Conservation (phyloP, 2,329 filamentous ascomycete species). For the Diaporthe batatas region DNA sequence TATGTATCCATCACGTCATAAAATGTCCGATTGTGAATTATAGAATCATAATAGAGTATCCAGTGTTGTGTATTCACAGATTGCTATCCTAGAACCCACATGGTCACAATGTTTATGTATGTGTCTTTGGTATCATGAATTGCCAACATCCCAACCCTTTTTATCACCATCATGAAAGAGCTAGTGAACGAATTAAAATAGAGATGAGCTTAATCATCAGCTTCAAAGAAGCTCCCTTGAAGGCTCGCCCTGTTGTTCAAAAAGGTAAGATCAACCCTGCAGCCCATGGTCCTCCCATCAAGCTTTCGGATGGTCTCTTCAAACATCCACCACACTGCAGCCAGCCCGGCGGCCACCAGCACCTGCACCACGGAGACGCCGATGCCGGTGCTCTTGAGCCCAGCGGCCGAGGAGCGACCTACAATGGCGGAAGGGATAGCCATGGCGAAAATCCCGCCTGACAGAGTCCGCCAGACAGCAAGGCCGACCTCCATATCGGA, state of each 20-base stretch:
- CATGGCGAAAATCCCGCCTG: conserved; percentile 60
- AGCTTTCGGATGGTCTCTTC: conserved; percentile 57
- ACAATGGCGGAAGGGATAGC: conserved; percentile 55
- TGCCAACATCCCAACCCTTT: background rate
- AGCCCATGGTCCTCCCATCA: conserved; percentile 62
- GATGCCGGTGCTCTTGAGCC: conserved; percentile 55
- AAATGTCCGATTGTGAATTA: too few species aligned
- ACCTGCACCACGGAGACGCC: conserved; percentile 59
- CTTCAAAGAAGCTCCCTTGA: conserved; percentile 61
- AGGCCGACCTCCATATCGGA: conserved; percentile 63
- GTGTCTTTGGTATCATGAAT: conserved; percentile 5
- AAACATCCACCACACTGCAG: conserved; percentile 56
- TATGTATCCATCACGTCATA: background rate
- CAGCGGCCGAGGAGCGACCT: conserved; percentile 48
- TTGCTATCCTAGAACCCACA: background rate
- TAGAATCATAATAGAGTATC: conserved; percentile 10
- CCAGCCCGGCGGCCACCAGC: conserved; percentile 52
- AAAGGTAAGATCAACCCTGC: conserved; percentile 58
- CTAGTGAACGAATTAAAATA: conserved; percentile 4
- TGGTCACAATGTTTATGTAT: background rate
- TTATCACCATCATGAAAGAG: background rate
- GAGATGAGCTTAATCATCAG: conserved; percentile 48
- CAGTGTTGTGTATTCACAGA: conserved; percentile 13
- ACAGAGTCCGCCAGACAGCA: conserved; percentile 55
- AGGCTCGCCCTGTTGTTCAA: conserved; percentile 56